phyloP scores from a whole-genome alignment of 2,329 filamentous ascomycete genomes.

The Huntiella savannae region DNA sequence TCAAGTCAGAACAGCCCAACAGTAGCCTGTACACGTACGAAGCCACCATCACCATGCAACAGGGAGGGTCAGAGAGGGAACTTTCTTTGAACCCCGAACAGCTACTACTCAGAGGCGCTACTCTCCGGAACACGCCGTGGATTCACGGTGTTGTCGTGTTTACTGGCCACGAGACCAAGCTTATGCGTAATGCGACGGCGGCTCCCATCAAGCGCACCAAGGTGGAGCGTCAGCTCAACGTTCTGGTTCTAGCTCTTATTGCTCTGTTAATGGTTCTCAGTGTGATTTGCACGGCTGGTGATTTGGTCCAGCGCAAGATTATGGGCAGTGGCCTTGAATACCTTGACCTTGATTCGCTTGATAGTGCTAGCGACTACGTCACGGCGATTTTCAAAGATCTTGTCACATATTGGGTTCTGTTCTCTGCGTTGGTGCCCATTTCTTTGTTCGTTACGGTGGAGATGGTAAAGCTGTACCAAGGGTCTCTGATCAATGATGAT shows the following conservation, averaged over 20 bases:
- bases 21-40: constrained; percentile 98
- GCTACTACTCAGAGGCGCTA: constrained; percentile 78
- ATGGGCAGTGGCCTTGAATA: constrained; percentile 48
- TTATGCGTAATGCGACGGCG: constrained; percentile 96
- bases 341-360: constrained; percentile 45
- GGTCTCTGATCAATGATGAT: constrained; percentile 93
- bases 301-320: constrained; percentile 58
- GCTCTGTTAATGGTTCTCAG: constrained; percentile 68
- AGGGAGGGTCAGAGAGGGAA: constrained; percentile 84
- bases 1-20: constrained; percentile 93
- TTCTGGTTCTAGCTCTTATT: constrained; percentile 78
- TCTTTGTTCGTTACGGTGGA: constrained; percentile 96
- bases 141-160: constrained; percentile 56
- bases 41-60: constrained; percentile 78
- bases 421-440: constrained; percentile 90
- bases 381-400: constrained; percentile 82
- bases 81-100: constrained; percentile 80
- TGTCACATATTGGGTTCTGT: constrained; percentile 95
- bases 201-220: constrained; percentile 95
- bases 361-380: constrained; percentile 34
- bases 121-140: constrained; percentile 90
- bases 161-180: constrained; percentile 91
- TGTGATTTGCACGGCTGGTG: constrained; percentile 77
- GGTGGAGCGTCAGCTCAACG: constrained; percentile 84
- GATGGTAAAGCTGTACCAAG: constrained; percentile 94